A percentile compares a stretch with the other conserved stretches of the same genome.
phyloP scores from a whole-genome alignment of 768 basidiomycete genomes.

The Podaxis sp. region DNA sequence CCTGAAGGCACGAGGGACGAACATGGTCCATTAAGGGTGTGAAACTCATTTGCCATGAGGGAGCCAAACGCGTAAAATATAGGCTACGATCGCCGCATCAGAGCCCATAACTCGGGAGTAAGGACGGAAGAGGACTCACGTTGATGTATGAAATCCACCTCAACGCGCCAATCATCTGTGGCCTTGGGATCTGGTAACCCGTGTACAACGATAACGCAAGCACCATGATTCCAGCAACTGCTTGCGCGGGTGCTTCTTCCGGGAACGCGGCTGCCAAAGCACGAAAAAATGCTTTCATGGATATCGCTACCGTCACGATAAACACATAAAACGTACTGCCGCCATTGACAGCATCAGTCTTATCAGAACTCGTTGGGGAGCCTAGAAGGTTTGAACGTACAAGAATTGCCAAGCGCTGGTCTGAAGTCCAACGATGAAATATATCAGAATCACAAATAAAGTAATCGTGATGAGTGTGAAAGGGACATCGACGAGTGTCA shows the following conservation, averaged over 20 bases:
- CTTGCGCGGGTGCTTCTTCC: slow-evolving; percentile 59
- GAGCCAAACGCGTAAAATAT: slow-evolving; percentile 73
- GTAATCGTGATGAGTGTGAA: slow-evolving; percentile 47
- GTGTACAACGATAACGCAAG: slow-evolving; percentile 30
- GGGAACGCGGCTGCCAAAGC: slow-evolving; percentile 58
- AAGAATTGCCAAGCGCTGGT: slow-evolving; percentile 59
- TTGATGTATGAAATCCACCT: slow-evolving; percentile 68
- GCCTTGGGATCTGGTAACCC: slow-evolving; percentile 48
- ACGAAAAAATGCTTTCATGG: slow-evolving; percentile 79
- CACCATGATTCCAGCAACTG: slow-evolving; percentile 46
- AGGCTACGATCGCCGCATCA: slow-evolving; percentile 36
- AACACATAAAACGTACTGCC: slow-evolving; percentile 58
- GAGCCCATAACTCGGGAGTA: too few species aligned
- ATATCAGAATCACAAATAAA: slow-evolving; percentile 49
- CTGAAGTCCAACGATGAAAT: slow-evolving; percentile 63
- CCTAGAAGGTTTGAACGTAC: slow-evolving; percentile 35
- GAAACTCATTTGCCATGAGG: slow-evolving; percentile 81
- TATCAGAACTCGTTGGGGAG: not conserved
- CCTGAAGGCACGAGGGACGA: slow-evolving; percentile 60
- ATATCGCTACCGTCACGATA: slow-evolving; percentile 52
- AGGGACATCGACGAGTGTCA: slow-evolving; percentile 62
- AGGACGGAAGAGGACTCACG: slow-evolving; percentile 28
- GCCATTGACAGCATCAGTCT: slow-evolving; percentile 3
- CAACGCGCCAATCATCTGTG: slow-evolving; percentile 66
- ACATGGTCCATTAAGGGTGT: slow-evolving; percentile 60